Evolutionary conservation across 345 rosid genomes (phyloP).

Genomic region (Dimocarpus longan): DNA sequence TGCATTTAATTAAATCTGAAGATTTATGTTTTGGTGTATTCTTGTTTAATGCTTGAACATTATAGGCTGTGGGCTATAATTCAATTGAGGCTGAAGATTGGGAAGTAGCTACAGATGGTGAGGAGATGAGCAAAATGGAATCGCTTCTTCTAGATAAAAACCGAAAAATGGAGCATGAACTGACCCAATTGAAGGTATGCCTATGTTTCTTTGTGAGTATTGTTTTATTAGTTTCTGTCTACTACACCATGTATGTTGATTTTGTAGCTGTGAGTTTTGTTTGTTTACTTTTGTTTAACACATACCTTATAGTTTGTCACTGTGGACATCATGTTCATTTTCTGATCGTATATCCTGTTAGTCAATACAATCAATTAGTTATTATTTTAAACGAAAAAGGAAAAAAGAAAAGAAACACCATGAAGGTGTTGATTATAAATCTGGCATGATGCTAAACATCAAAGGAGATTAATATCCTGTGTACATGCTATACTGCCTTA

Average conservation of each 20-base stretch:
- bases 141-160: slow-evolving; percentile 98
- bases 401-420: not conserved
- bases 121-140: slow-evolving; percentile 99
- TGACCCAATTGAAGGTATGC: slow-evolving; percentile 84
- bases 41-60: slow-evolving; percentile 23
- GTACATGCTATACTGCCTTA: not conserved
- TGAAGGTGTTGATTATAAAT: not conserved
- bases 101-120: slow-evolving; percentile 92
- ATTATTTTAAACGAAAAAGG: not conserved
- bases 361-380: not conserved
- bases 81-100: slow-evolving; percentile 99
- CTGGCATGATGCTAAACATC: not conserved
- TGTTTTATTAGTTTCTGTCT: slow-evolving; percentile 15
- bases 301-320: not conserved
- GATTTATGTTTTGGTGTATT: slow-evolving; percentile 39
- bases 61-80: slow-evolving; percentile 94
- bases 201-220: slow-evolving; percentile 17
- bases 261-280: not conserved
- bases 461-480: not conserved
- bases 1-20: slow-evolving; percentile 83
- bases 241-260: not conserved
- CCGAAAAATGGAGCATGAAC: slow-evolving; percentile 94
- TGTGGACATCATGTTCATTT: not conserved
- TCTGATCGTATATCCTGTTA: not conserved
- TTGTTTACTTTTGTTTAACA: not conserved